Evolutionary conservation across 2,329 filamentous ascomycete genomes (phyloP), one percentile per base, ranked within the genome.

Genomic region (Rhynchosporium secalis): DNA sequence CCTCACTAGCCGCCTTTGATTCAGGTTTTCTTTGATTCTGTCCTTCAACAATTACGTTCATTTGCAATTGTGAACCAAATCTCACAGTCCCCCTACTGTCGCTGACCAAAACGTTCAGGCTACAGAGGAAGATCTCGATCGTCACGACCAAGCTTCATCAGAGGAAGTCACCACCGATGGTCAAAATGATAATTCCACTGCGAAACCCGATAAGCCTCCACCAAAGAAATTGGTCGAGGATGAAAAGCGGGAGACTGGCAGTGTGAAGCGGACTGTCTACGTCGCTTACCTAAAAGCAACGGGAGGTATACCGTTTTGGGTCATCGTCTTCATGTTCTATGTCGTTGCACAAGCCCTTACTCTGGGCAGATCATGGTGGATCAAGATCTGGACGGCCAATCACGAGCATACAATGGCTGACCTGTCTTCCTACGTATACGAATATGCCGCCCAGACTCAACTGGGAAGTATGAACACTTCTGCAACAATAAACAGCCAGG

Each of bases 221-320:
- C 65, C 65, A 49, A 63, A 61, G 47, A 63, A 63, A 31, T 55
- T 65, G 33, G 83, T 90, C 46, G 86, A 91, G 70, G 89, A 91
- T 1, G 90, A 94, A 73, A 79, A 77, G 28, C 83, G 86, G 56
- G 88, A 90, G 70, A 82, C 82, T 56, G 90, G 90, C 1, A 82
- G 85, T 4, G 85, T 93, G 47, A 86, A 86, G 67, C 78, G 79
- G 29, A 79, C 79, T 9, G 81, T 92, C 20, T 93, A 92, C 66
- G 71, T 77, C 13, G 79, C 80, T 0, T 93, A 92, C 70, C 74
- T 92, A 10, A 79, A 78, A 13, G 84, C 86, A 31, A 88, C 84
- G 62, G 89, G 89, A 43, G 85, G 87, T 7, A 77, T 79, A 66
- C 71, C 77, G 13, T 84, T 84, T 68, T 91, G 88, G 88, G 66